A percentile compares a stretch with the other conserved stretches of the same genome.
Evolutionary conservation across 2,329 filamentous ascomycete genomes (phyloP).

Genomic region (Apiospora sp.): DNA sequence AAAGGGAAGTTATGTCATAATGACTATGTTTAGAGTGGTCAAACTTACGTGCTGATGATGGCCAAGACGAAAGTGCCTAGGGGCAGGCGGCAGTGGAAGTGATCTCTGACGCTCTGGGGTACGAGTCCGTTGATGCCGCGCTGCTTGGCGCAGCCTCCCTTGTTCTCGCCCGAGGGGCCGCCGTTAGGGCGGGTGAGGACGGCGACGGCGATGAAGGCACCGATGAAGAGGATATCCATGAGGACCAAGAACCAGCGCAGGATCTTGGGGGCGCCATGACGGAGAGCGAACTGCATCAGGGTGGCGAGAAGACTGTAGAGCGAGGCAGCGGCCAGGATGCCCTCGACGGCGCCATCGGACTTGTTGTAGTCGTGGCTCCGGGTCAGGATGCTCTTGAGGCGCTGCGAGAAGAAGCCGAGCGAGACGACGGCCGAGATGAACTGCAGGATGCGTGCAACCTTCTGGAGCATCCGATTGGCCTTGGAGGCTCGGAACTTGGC

Average conservation of each 20-base stretch:
- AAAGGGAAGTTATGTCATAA: not conserved
- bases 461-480: constrained; percentile 40
- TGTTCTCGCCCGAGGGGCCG: constrained; percentile 42
- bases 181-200: constrained; percentile 48
- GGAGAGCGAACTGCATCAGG: constrained; percentile 44
- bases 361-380: constrained; percentile 44
- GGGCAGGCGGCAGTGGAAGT: constrained; percentile 47
- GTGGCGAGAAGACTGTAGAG: constrained; percentile 50
- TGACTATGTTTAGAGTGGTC: not conserved
- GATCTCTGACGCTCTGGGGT: constrained; percentile 24
- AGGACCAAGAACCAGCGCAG: constrained; percentile 50
- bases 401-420: constrained; percentile 51
- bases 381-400: constrained; percentile 49
- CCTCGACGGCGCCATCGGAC: constrained; percentile 48
- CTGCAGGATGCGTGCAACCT: constrained; percentile 50
- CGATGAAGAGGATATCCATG: constrained; percentile 49
- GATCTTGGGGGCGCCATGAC: constrained; percentile 40
- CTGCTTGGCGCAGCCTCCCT: constrained; percentile 35
- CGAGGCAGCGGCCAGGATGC: constrained; percentile 53
- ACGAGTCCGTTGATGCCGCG: not conserved
- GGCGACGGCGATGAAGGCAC: constrained; percentile 52
- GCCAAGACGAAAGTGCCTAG: constrained; percentile 53
- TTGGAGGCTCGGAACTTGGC: constrained; percentile 18
- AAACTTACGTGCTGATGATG: constrained; percentile 53
- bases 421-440: constrained; percentile 52